phyloP scores from a whole-genome alignment of 805 yeast genomes.

The Nakazawaea holstii region DNA sequence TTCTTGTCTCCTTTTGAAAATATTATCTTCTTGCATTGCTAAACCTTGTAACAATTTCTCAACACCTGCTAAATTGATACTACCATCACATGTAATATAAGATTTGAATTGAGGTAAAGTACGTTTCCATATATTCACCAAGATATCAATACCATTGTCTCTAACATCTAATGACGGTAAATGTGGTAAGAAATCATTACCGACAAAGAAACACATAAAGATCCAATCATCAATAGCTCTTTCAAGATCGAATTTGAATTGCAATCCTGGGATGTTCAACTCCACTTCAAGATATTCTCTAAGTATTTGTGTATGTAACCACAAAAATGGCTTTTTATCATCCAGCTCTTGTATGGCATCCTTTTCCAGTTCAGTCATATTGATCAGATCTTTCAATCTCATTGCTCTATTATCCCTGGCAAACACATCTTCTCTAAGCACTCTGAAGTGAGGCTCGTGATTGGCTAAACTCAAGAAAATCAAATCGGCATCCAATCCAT shows the following conservation, averaged over 20 bases:
- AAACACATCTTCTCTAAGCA: constrained; percentile 94
- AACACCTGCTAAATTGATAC: constrained; percentile 67
- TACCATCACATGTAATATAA: constrained; percentile 88
- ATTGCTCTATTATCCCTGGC: constrained; percentile 59
- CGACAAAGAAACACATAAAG: constrained; percentile 96
- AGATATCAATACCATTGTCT: constrained; percentile 83
- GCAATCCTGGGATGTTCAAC: constrained; percentile 59
- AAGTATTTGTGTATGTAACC: constrained; percentile 86
- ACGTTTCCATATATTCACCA: constrained; percentile 81
- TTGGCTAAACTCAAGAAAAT: constrained; percentile 95
- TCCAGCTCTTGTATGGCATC: constrained; percentile 35
- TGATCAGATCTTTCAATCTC: constrained; percentile 42
- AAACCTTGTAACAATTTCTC: constrained; percentile 62
- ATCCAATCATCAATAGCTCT: constrained; percentile 99
- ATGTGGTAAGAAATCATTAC: constrained; percentile 97
- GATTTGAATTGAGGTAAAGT: constrained; percentile 61
- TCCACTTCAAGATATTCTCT: constrained; percentile 87
- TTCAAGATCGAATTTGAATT: constrained; percentile 81
- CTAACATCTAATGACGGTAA: constrained; percentile 91
- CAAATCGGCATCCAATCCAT: constrained; percentile 96
- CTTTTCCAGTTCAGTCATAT: constrained; percentile 56
- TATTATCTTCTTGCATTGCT: constrained; percentile 70
- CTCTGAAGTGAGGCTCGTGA: constrained; percentile 95
- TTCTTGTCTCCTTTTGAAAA: constrained; percentile 65
- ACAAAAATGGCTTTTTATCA: constrained; percentile 76